Base-by-base conservation (phyloP, 441 rosid species). In the Theobroma grandiflorum region DNA sequence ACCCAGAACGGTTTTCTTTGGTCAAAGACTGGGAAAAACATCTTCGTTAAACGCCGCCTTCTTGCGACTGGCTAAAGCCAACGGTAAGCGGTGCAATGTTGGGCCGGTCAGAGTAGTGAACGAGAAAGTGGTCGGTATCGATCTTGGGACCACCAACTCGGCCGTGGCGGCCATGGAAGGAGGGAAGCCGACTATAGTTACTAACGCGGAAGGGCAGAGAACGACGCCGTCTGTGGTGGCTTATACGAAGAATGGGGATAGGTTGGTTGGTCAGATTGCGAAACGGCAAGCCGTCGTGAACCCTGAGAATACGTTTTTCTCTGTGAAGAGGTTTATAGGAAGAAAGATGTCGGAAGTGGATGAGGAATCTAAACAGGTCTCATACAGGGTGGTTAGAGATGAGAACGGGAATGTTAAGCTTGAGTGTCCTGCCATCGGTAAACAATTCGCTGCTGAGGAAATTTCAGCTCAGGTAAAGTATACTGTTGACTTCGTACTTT, bases 151-250 rank as follows among this genome's bases (percentile, higher is more conserved):
- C 14, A 92, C 95, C 7, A 91, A 92, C 79, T 90, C 98, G 8
- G 97, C 98, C 0, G 98, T 94, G 47, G 99, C 98, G 22, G 99
- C 97, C 1, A 94, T 94, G 99, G 98, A 96, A 80, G 98, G 98
- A 70, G 98, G 99, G 47, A 87, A 96, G 84, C 98, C 99, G 2
- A 94, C 95, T 38, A 95, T 95, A 58, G 95, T 95, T 18, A 91
- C 98, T 0, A 93, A 95, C 79, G 94, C 90, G 0, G 99, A 96
- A 80, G 99, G 99, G 31, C 98, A 96, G 84, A 86, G 98, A 64
- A 96, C 98, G 45, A 96, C 97, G 11, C 97, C 98, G 0, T 93
- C 98, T 0, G 97, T 96, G n/a, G 98, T 96, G 74, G 98, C 99
- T 0, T 96, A 96, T 72, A 91, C 99, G 0, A 96, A 94, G 82